These are phyloP conservation scores for Chalciporus sp. DNA, from an alignment of 1,284 basidiomycete genomes.

Conservation along the genomic window DNA sequence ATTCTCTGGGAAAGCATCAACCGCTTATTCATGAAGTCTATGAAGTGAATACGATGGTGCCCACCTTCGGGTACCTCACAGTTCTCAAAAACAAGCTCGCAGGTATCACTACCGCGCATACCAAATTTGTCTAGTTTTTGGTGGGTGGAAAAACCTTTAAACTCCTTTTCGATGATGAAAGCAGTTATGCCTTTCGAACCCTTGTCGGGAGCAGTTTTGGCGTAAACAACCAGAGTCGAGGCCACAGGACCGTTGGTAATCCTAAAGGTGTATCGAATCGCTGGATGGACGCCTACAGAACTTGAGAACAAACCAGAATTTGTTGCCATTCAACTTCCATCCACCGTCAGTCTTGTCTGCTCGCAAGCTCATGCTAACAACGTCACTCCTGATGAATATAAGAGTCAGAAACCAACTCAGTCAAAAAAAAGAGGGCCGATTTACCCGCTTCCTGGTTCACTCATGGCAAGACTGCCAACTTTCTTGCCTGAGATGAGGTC, in stretches of 20 bases:
- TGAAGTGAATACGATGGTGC: slow-evolving; percentile 10
- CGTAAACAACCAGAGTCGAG: slow-evolving; percentile 91
- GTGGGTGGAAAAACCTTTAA: slow-evolving; percentile 85
- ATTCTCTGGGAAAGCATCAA: slow-evolving; percentile 57
- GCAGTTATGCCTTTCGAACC: slow-evolving; percentile 91
- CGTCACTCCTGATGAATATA: slow-evolving; percentile 61
- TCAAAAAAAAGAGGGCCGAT: neutral
- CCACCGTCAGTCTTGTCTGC: slow-evolving; percentile 78
- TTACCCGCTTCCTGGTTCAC: slow-evolving; percentile 81
- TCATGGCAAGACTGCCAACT: slow-evolving; percentile 93
- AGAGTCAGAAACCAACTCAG: slow-evolving; percentile 6
- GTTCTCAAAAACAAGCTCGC: slow-evolving; percentile 91
- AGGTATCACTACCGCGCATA: slow-evolving; percentile 95
- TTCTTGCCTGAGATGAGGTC: slow-evolving; percentile 82
- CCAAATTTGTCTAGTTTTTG: slow-evolving; percentile 95
- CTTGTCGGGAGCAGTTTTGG: slow-evolving; percentile 80
- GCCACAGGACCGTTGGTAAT: slow-evolving; percentile 95
- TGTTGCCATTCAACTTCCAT: slow-evolving; percentile 85
- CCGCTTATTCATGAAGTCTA: neutral
- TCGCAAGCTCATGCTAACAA: slow-evolving; percentile 86
- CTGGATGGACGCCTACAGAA: neutral
- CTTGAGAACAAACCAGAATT: slow-evolving; percentile 76
- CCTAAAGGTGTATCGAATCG: slow-evolving; percentile 46
- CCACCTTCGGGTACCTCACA: slow-evolving; percentile 84
- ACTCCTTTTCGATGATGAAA: slow-evolving; percentile 85